Evolutionary conservation across 306 rosid genomes (phyloP).

Genomic region (Cucurbita argyrosperma): DNA sequence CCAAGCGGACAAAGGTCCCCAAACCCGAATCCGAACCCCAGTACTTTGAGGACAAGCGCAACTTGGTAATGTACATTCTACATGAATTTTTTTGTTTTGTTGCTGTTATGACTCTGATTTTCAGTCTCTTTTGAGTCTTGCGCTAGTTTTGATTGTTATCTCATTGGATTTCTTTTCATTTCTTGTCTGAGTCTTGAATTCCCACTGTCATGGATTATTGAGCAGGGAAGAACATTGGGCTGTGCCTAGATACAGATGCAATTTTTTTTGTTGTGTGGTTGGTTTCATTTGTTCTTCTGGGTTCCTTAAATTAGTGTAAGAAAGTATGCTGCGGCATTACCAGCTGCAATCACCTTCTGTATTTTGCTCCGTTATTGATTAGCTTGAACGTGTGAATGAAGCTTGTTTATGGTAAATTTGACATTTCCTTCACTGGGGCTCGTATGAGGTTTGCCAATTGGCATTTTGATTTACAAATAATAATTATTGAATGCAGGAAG

Average conservation of each 20-base stretch:
- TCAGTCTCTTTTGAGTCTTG: neutral
- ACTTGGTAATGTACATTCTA: conserved; percentile 9
- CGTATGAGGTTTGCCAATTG: neutral
- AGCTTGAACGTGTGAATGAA: neutral
- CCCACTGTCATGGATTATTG: neutral
- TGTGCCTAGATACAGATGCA: neutral
- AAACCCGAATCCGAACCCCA: conserved; percentile 27
- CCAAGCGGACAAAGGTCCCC: conserved; percentile 40
- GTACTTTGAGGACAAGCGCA: conserved; percentile 28
- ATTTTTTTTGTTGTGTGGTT: neutral
- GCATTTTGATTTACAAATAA: neutral
- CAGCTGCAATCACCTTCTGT: neutral
- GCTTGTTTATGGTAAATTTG: neutral
- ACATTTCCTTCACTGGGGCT: neutral
- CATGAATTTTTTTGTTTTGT: no score
- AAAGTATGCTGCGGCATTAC: neutral
- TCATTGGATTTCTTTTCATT: neutral
- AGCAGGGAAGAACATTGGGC: neutral
- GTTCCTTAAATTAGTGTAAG: neutral
- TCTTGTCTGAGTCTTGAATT: neutral
- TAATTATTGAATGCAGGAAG: conserved; percentile 17
- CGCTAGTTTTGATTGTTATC: neutral
- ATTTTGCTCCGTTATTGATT: neutral
- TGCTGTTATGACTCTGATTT: neutral
- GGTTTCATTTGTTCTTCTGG: neutral